Evolutionary conservation across 257 asterid genomes (phyloP).

Genomic region (Salvia hispanica): DNA sequence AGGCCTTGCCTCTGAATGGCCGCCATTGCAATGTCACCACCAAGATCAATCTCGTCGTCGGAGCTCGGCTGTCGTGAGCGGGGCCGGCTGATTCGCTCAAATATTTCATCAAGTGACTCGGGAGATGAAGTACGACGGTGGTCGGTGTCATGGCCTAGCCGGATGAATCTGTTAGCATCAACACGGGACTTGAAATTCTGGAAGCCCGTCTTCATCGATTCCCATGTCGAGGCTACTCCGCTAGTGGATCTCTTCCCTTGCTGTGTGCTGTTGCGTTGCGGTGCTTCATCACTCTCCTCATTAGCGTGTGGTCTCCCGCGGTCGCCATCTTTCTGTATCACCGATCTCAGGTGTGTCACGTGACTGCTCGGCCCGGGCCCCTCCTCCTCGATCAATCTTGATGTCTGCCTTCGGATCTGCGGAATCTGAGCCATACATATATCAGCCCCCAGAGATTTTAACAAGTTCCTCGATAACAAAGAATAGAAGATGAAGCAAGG

Average conservation of each 20-base stretch:
- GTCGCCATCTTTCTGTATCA: constrained; percentile 5
- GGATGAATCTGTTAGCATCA: constrained; percentile 55
- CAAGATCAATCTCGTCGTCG: constrained; percentile 33
- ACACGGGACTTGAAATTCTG: constrained; percentile 55
- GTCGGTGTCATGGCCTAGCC: constrained; percentile 43
- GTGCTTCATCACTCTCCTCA: constrained; percentile 19
- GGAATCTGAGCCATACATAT: constrained; percentile 35
- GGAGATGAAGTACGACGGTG: constrained; percentile 41
- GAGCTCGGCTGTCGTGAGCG: constrained; percentile 29
- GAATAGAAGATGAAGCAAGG: neutral
- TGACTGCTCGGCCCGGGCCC: constrained; percentile 34
- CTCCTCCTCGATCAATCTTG: constrained; percentile 40
- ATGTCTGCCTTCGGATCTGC: constrained; percentile 35
- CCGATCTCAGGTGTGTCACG: constrained; percentile 32
- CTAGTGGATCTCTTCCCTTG: constrained; percentile 40
- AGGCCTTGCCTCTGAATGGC: constrained; percentile 29
- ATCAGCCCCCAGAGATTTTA: neutral
- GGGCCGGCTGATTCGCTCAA: constrained; percentile 56
- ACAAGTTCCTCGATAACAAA: neutral
- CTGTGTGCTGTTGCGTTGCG: neutral
- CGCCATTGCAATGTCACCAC: constrained; percentile 31
- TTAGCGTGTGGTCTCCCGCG: constrained; percentile 8
- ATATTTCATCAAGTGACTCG: constrained; percentile 68
- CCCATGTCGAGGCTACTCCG: constrained; percentile 56
- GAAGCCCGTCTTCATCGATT: constrained; percentile 58